These are phyloP conservation scores for Lentinula guzmanii DNA, from an alignment of 768 basidiomycete species.

Conservation along the genomic window DNA sequence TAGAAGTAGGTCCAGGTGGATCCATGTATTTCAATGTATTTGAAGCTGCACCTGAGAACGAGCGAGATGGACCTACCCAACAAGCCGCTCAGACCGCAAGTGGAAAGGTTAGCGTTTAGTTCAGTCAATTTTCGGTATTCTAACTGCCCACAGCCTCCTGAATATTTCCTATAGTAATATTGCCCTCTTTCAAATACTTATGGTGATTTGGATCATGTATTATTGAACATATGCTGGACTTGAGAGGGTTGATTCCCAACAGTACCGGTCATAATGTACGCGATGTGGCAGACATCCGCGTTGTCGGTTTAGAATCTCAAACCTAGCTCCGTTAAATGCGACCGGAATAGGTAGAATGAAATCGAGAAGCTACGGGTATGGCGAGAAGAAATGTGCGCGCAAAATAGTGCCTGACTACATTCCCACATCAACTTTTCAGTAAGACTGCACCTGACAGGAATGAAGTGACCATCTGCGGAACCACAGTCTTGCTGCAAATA, in stretches of 20 bases:
- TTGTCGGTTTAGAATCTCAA: no score
- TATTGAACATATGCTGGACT: background rate
- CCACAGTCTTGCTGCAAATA: slow-evolving; percentile 22
- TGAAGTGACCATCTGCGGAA: slow-evolving; percentile 14
- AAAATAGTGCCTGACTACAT: background rate
- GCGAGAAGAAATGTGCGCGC: background rate
- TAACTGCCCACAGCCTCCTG: slow-evolving; percentile 50
- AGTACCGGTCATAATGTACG: background rate
- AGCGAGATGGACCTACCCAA: slow-evolving; percentile 81
- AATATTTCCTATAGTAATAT: slow-evolving; percentile 59
- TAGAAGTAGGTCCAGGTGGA: slow-evolving; percentile 90
- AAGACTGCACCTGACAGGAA: background rate
- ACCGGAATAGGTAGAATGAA: background rate
- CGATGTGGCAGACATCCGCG: no score
- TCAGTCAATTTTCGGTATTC: background rate
- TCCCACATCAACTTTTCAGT: background rate
- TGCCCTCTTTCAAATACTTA: background rate
- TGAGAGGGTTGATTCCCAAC: background rate
- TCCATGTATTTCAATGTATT: slow-evolving; percentile 95
- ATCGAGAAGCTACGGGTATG: background rate
- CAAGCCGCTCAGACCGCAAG: slow-evolving; percentile 67
- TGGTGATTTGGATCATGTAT: background rate
- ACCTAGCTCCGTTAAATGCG: background rate
- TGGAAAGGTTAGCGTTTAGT: slow-evolving; percentile 50
- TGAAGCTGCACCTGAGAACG: slow-evolving; percentile 97